A percentile compares a stretch with the other conserved stretches of the same genome.
phyloP scores from a whole-genome alignment of 163 green algal species.

The Volvox carteri region DNA sequence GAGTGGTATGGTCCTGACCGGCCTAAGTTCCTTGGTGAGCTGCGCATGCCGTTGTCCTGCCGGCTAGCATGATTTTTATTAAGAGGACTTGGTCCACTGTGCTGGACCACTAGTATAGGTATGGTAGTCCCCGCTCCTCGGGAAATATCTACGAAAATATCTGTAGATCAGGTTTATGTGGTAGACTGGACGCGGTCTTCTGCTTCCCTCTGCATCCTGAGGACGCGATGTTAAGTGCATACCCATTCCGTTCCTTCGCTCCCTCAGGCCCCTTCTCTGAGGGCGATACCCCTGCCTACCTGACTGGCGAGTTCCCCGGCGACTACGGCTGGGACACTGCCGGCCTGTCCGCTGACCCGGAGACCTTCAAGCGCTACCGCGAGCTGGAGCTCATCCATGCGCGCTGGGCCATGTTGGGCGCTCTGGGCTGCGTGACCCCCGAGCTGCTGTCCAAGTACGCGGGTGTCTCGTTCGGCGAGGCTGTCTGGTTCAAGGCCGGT shows the following conservation, averaged over 20 bases:
- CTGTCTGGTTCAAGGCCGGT: slow-evolving; percentile 88
- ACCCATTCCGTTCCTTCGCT: not conserved
- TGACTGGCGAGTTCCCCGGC: slow-evolving; percentile 90
- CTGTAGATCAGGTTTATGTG: too few species aligned
- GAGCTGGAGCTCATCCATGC: slow-evolving; percentile 87
- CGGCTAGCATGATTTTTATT: not conserved
- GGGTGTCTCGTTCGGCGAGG: slow-evolving; percentile 62
- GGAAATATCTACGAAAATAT: too few species aligned
- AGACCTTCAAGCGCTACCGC: slow-evolving; percentile 84
- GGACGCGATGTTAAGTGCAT: too few species aligned
- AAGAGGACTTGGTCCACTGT: not conserved
- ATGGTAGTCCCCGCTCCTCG: too few species aligned
- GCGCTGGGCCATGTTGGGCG: slow-evolving; percentile 81
- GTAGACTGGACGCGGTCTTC: too few species aligned
- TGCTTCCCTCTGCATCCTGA: too few species aligned
- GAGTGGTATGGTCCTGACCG: slow-evolving; percentile 68
- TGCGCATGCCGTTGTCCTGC: not conserved
- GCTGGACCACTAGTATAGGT: too few species aligned
- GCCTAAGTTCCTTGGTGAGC: slow-evolving; percentile 45
- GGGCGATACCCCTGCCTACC: slow-evolving; percentile 71
- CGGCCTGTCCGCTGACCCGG: slow-evolving; percentile 83
- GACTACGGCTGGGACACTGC: slow-evolving; percentile 97
- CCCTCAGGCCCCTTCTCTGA: slow-evolving; percentile 61
- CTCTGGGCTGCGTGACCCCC: slow-evolving; percentile 91
- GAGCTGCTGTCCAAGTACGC: slow-evolving; percentile 91